phyloP scores from a whole-genome alignment of 2,329 filamentous ascomycete species.

The Ophiostoma perfectum region DNA sequence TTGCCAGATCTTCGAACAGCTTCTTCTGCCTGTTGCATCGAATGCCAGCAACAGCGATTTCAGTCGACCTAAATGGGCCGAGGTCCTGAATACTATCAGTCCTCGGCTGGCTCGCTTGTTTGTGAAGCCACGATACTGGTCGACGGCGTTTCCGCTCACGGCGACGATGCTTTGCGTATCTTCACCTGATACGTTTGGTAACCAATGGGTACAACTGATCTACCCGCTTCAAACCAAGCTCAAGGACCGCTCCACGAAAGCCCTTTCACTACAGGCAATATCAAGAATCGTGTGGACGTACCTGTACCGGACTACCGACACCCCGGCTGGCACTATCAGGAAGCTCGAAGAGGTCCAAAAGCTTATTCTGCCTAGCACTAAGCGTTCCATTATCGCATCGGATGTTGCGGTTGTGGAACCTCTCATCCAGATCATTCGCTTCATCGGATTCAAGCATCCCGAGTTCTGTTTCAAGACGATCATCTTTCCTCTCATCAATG shows the following conservation, averaged over 20 bases:
- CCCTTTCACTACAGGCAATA: conserved; percentile 79
- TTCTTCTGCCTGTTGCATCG: conserved; percentile 81
- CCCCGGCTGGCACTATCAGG: conserved; percentile 58
- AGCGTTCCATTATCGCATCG: conserved; percentile 72
- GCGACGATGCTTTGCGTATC: conserved; percentile 85
- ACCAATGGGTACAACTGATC: conserved; percentile 81
- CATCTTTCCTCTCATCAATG: conserved; percentile 93
- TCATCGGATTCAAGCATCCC: conserved; percentile 88
- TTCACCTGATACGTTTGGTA: conserved; percentile 72
- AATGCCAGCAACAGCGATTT: conserved; percentile 71
- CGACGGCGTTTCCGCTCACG: conserved; percentile 79
- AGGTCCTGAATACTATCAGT: conserved; percentile 73
- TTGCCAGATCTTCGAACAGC: conserved; percentile 81
- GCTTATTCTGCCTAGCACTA: conserved; percentile 74
- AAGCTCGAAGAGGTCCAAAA: conserved; percentile 88
- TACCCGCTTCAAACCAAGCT: conserved; percentile 71
- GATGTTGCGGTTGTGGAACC: conserved; percentile 83
- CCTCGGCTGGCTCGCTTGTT: conserved; percentile 78
- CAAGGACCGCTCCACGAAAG: conserved; percentile 74
- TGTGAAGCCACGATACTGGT: conserved; percentile 88
- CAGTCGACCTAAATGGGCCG: conserved; percentile 75
- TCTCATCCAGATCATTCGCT: conserved; percentile 85
- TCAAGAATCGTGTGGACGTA: conserved; percentile 93
- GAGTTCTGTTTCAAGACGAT: conserved; percentile 89
- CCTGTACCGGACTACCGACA: conserved; percentile 76